phyloP scores from a whole-genome alignment of 768 basidiomycete genomes.

The Lactifluus rugatus region DNA sequence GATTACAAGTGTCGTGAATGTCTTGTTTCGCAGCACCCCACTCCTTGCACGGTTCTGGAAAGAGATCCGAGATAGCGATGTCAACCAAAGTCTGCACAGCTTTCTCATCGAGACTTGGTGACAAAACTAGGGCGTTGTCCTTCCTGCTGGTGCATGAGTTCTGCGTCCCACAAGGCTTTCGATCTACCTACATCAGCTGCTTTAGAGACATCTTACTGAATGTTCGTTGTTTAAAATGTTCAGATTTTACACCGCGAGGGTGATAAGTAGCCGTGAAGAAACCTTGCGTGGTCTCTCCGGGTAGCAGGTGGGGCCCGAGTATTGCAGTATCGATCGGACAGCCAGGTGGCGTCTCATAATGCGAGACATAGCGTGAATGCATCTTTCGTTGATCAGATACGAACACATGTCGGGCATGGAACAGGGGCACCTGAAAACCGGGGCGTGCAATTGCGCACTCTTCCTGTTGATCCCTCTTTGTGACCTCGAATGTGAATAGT shows the following conservation, averaged over 20 bases:
- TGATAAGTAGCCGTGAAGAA: slow-evolving; percentile 7
- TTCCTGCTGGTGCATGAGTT: background rate
- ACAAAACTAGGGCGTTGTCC: background rate
- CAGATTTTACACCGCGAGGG: background rate
- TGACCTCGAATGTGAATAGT: slow-evolving; percentile 44
- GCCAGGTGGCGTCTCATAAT: background rate
- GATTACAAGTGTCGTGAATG: background rate
- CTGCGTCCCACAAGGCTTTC: background rate
- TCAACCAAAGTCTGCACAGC: background rate
- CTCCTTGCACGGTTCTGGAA: background rate
- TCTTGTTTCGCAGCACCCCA: background rate
- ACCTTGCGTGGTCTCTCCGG: slow-evolving; percentile 20
- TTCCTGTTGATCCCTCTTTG: slow-evolving; percentile 47
- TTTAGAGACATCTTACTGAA: background rate
- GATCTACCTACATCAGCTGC: background rate
- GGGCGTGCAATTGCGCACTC: slow-evolving; percentile 35
- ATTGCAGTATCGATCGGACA: background rate
- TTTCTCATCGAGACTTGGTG: background rate
- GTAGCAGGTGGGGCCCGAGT: background rate
- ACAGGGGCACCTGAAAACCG: slow-evolving; percentile 36
- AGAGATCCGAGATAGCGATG: background rate
- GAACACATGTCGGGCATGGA: background rate
- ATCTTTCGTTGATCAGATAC: background rate
- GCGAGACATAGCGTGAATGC: background rate
- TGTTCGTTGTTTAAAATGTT: background rate